These are phyloP conservation scores for Pseudopyricularia cyperi DNA, from an alignment of 2,329 filamentous ascomycete species.

Conservation along the genomic window DNA sequence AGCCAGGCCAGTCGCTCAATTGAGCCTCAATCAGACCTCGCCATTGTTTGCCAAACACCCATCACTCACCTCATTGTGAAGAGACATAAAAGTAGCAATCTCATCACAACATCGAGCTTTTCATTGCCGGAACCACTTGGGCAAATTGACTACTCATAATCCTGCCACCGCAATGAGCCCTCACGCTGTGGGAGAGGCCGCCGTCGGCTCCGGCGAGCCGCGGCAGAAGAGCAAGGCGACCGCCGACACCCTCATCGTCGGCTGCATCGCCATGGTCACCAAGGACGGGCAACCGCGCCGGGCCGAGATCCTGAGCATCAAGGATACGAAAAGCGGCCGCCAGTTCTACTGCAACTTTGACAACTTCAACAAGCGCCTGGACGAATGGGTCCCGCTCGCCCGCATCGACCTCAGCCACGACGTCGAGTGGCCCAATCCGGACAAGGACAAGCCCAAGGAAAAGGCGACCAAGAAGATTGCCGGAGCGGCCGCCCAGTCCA, in stretches of 20 bases:
- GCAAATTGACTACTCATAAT: not conserved
- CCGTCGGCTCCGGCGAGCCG: slow-evolving; percentile 43
- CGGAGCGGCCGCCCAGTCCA: slow-evolving; percentile 35
- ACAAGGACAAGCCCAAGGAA: slow-evolving; percentile 70
- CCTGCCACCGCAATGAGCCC: slow-evolving; percentile 38
- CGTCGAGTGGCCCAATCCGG: slow-evolving; percentile 91
- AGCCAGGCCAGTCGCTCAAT: not conserved
- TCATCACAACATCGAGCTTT: not conserved
- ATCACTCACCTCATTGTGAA: not conserved
- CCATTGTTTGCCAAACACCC: not conserved
- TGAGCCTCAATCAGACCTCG: not conserved
- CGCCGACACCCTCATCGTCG: slow-evolving; percentile 60
- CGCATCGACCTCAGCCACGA: slow-evolving; percentile 80
- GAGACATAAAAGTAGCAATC: not conserved
- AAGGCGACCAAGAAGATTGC: slow-evolving; percentile 62
- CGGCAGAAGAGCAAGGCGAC: slow-evolving; percentile 71
- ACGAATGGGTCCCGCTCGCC: slow-evolving; percentile 76
- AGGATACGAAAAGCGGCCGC: slow-evolving; percentile 74
- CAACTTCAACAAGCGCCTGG: slow-evolving; percentile 81
- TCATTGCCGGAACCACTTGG: not conserved
- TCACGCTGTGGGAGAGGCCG: slow-evolving; percentile 32
- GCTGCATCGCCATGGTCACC: slow-evolving; percentile 47
- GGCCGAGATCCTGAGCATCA: slow-evolving; percentile 92
- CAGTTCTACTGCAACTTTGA: slow-evolving; percentile 97
- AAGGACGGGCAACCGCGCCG: slow-evolving; percentile 76